Evolutionary conservation across 1,284 basidiomycete species (phyloP), one percentile per base, ranked within the genome.

Genomic region (Leccinum insolens): DNA sequence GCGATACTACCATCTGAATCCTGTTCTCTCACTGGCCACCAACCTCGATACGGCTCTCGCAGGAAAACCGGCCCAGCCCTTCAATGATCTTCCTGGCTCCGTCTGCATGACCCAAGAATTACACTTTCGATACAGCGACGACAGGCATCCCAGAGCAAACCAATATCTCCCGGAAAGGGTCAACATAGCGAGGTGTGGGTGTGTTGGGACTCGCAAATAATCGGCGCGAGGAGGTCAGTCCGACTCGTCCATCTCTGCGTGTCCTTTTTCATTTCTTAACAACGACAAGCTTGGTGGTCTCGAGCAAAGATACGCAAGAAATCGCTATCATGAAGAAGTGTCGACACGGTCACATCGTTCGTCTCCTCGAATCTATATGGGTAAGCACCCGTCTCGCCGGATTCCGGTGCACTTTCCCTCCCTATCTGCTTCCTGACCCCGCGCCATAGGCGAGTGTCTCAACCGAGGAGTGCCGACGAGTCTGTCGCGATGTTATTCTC

Each of bases 291-390:
- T 91, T 39, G 83, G 85, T 66, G 91, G 88, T 49, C 92, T 91
- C 61, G 93, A 95, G 76, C 85, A 89, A 73, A 93, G 82, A 93
- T 95, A 72, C 85, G 88, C 74, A 89, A 90, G 75, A 99, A 81
- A 98, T 99, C 71, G 97, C 96, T 6, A 97, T 99, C 78, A 96
- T 99, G 93, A 98, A 98, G 82, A 96, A 98, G 77, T 91, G 94
- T 76, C 84, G 90, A 68, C 96, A 99, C 78, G 90, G 92, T 0
- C 93, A 99, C 77, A 91, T 99, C 67, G 97, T 99, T 6, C 86
- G 91, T 70, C 86, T 99, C 69, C 89, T 92, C 75, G 96, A 98
- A 79, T 99, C 57, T 98, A 95, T 80, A 94, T 99, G 89, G 90
- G 94, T 95, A 72, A 79, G 92, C 86, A 52, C 61, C 60, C 20